These are phyloP conservation scores for Termitomyces sp. DNA, from an alignment of 768 basidiomycete genomes.

Conservation along the genomic window DNA sequence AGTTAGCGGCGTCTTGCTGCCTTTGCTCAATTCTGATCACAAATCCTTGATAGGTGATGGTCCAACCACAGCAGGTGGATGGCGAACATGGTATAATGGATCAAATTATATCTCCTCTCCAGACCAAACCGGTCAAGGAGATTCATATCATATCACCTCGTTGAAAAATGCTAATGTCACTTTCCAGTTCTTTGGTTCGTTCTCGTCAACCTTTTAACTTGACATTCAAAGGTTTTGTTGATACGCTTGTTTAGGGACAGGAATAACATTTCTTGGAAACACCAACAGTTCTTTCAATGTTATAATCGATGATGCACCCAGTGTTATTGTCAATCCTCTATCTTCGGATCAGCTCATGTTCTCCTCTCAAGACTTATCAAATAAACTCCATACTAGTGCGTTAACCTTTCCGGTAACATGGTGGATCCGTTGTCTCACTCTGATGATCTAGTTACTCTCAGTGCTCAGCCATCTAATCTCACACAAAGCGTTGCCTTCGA, in stretches of 20 bases:
- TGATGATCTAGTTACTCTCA: slow-evolving; percentile 12
- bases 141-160: slow-evolving; percentile 15
- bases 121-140: slow-evolving; percentile 8
- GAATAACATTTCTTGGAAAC: slow-evolving; percentile 9
- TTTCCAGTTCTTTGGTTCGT: slow-evolving; percentile 15
- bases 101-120: slow-evolving; percentile 6
- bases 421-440: neutral
- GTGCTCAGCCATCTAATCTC: slow-evolving; percentile 10
- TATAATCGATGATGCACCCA: slow-evolving; percentile 10
- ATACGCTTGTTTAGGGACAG: slow-evolving; percentile 6
- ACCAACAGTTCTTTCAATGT: slow-evolving; percentile 14
- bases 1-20: neutral
- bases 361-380: slow-evolving; percentile 8
- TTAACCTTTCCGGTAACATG: neutral
- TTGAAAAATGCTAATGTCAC: slow-evolving; percentile 10
- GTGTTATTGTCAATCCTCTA: neutral
- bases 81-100: slow-evolving; percentile 13
- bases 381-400: slow-evolving; percentile 11
- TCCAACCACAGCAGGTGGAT: neutral
- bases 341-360: slow-evolving; percentile 9
- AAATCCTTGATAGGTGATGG: slow-evolving; percentile 6
- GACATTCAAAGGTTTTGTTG: neutral
- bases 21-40: neutral
- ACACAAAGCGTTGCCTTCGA: slow-evolving; percentile 10
- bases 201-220: neutral